phyloP scores from a whole-genome alignment of 176 grass and related monocot genomes.

The Musa itinerans region DNA sequence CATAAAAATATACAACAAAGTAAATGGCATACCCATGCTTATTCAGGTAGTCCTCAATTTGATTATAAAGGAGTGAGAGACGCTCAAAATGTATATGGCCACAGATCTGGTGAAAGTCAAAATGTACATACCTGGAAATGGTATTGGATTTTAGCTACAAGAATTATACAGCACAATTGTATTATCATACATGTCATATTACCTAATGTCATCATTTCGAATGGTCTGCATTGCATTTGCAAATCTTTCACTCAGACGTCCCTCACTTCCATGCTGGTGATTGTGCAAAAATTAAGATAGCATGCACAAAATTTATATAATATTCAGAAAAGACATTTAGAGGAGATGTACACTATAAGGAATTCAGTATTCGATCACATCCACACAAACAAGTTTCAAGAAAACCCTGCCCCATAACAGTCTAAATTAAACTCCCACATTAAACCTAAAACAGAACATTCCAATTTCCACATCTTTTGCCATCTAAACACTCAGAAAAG shows the following conservation, averaged over 20 bases:
- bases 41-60: conserved; percentile 72
- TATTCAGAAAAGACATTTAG: conserved; percentile 15
- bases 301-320: conserved; percentile 17
- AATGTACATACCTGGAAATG: conserved; percentile 74
- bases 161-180: conserved; percentile 19
- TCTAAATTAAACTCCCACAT: not conserved
- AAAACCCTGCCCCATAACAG: not conserved
- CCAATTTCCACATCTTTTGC: too few relatives aligned
- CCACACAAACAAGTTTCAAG: not conserved
- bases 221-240: conserved; percentile 67
- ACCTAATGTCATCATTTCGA: conserved; percentile 78
- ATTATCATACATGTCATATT: not conserved
- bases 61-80: conserved; percentile 79
- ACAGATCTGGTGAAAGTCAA: conserved; percentile 85
- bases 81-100: conserved; percentile 85
- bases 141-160: conserved; percentile 10
- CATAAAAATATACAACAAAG: not conserved
- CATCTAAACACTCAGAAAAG: too few relatives aligned
- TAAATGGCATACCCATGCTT: conserved; percentile 50
- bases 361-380: not conserved
- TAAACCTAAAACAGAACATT: too few relatives aligned
- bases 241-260: conserved; percentile 68
- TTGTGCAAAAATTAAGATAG: conserved; percentile 8
- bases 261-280: conserved; percentile 73
- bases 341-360: not conserved